Evolutionary conservation across 2,329 filamentous ascomycete genomes (phyloP).

Genomic region (Aspergillus transmontanensis): DNA sequence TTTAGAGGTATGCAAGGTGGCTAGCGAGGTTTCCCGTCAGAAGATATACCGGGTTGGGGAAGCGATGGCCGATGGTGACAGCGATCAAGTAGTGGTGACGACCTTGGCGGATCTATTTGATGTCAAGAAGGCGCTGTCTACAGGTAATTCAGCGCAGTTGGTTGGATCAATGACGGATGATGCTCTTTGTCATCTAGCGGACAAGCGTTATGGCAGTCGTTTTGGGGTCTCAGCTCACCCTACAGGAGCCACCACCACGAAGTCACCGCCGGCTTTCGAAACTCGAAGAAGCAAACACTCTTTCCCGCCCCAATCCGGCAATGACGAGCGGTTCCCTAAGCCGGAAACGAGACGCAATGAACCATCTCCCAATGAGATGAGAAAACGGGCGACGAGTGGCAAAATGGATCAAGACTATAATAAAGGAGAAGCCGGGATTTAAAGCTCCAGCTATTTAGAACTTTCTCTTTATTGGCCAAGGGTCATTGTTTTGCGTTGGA

Average conservation of each 20-base stretch:
- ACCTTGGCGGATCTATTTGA: conserved; percentile 48
- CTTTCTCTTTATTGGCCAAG: not conserved
- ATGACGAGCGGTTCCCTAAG: conserved; percentile 23
- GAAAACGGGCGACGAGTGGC: conserved; percentile 25
- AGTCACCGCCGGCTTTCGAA: conserved; percentile 12
- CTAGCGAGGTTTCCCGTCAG: conserved; percentile 32
- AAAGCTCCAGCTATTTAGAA: not conserved
- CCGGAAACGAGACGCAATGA: conserved; percentile 22
- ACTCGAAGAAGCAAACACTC: not conserved
- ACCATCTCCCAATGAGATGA: conserved; percentile 32
- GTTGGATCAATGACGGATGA: conserved; percentile 41
- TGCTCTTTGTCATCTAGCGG: conserved; percentile 26
- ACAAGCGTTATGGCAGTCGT: conserved; percentile 35
- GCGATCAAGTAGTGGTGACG: conserved; percentile 46
- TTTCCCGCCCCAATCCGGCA: conserved; percentile 10
- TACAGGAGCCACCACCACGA: conserved; percentile 8
- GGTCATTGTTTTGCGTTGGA: not conserved
- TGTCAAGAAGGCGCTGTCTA: conserved; percentile 40
- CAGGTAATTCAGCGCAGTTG: conserved; percentile 37
- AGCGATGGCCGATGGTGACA: conserved; percentile 40
- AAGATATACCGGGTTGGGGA: conserved; percentile 42
- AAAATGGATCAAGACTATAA: not conserved
- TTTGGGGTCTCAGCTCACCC: conserved; percentile 23
- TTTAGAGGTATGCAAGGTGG: conserved; percentile 43
- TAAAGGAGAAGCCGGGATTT: not conserved